Conservation (phyloP, 2,329 filamentous ascomycete genomes). For the Fusarium sororula region DNA sequence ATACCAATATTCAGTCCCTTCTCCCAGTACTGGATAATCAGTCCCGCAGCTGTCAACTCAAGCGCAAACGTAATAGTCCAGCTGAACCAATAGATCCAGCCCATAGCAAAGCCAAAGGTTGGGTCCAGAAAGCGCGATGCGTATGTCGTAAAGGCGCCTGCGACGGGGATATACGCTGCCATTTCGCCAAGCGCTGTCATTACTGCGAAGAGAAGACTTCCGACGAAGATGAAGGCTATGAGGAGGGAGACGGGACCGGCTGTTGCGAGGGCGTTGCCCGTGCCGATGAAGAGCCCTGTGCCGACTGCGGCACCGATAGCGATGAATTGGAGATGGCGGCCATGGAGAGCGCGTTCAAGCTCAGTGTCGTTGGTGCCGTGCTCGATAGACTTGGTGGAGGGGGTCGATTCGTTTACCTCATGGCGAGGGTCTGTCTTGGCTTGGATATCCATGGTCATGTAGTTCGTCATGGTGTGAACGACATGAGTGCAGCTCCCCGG, state of each 20-base stretch:
- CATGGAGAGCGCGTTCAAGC: conserved; percentile 66
- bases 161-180: conserved; percentile 63
- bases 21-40: conserved; percentile 70
- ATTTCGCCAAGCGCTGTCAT: conserved; percentile 59
- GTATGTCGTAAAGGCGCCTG: conserved; percentile 65
- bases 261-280: conserved; percentile 12
- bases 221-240: conserved; percentile 23
- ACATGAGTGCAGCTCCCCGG: accelerated
- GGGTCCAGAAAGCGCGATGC: conserved; percentile 61
- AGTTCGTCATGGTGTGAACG: neutral
- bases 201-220: conserved; percentile 6
- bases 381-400: conserved; percentile 35
- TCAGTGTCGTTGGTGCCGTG: conserved; percentile 56
- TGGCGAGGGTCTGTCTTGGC: neutral
- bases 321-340: conserved; percentile 69
- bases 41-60: conserved; percentile 65
- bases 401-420: neutral
- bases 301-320: conserved; percentile 63
- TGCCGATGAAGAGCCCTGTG: conserved; percentile 67
- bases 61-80: conserved; percentile 67
- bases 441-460: conserved; percentile 20
- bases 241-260: conserved; percentile 21
- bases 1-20: conserved; percentile 60
- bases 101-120: conserved; percentile 64
- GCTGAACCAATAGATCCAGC: conserved; percentile 71